Evolutionary conservation across 2,329 filamentous ascomycete genomes (phyloP), one percentile per base, ranked within the genome.

Genomic region (Paecilomyces sp.): DNA sequence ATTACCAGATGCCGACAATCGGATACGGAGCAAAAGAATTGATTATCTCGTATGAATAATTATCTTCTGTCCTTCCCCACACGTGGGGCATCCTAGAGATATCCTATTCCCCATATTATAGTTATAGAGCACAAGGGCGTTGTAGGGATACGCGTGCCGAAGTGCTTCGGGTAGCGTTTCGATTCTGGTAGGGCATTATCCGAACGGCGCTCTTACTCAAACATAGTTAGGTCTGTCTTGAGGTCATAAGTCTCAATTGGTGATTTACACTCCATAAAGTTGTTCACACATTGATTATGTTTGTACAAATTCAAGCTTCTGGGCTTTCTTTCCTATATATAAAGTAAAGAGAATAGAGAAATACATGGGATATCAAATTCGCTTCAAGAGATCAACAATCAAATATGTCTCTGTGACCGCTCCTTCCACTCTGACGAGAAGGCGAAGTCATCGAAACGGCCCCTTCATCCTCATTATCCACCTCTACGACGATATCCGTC

Each of bases 401-500:
- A 9, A 8, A 8, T 22, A 11, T 18, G n/a, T 47, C 41, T 47
- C 1, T 47, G n/a, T 22, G 41, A 22, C 41, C n/a, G n/a, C 41
- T 47, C 2, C 41, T 6, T 18, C 41, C 41, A 9, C 41, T 47
- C 15, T 47, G 4, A 5, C 41, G n/a, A 22, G 54, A 28, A 36
- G 12, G 15, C 30, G 54, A 25, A 47, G 36, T n/a, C 7, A n/a
- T 18, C 6, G 36, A 47, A 47, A 7, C 15, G 5, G 13, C 7
- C 36, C n/a, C 18, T 47, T 47, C 41, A 18, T 47, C 47, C 47
- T 51, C 51, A n/a, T 62, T 36, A 52, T 68, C 67, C 13, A 73
- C 63, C 34, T 71, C 62, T 28, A 73, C 66, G 9, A 68, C 63
- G 56, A 73, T 70, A 64, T 73, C 71, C 1, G 71, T 73, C 34